A percentile compares a stretch with the other conserved stretches of the same genome.
Conservation (phyloP, 2,329 filamentous ascomycete genomes). For the Dactylella cylindrospora region DNA sequence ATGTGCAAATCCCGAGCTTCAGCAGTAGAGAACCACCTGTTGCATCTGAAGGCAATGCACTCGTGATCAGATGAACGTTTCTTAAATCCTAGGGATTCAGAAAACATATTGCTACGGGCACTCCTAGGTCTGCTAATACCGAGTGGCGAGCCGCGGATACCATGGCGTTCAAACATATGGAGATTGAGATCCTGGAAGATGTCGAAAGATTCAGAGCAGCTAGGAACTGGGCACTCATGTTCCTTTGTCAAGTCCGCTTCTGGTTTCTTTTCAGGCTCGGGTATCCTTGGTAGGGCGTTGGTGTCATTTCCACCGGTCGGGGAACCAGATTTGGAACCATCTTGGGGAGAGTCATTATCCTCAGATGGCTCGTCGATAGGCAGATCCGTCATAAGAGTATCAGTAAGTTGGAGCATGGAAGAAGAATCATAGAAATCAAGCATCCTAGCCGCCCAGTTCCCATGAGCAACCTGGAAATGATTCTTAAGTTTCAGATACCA, state of each 20-base stretch:
- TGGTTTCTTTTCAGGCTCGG: not conserved
- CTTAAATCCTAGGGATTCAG: not conserved
- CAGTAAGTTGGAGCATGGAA: no score
- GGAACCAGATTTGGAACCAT: not conserved
- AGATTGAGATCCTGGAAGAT: constrained; percentile 30
- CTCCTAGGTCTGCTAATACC: constrained; percentile 9
- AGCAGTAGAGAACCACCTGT: constrained; percentile 16
- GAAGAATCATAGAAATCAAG: constrained; percentile 17
- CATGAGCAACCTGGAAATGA: constrained; percentile 33
- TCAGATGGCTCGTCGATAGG: not conserved
- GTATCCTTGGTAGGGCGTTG: not conserved
- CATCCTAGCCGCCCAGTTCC: constrained; percentile 39
- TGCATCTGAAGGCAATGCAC: constrained; percentile 18
- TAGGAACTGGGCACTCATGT: constrained; percentile 22
- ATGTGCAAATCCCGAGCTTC: constrained; percentile 24
- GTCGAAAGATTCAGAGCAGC: constrained; percentile 19
- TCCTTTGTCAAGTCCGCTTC: not conserved
- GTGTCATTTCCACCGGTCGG: not conserved
- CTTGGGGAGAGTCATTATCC: not conserved
- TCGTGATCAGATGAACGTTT: constrained; percentile 2
- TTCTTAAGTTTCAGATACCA: constrained; percentile 38
- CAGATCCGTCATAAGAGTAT: no score
- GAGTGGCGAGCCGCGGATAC: constrained; percentile 20
- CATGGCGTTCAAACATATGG: constrained; percentile 29
- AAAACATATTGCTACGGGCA: not conserved